A percentile compares a stretch with the other conserved stretches of the same genome.
These are phyloP conservation scores for Pontederia paniculata DNA, from an alignment of 176 grass and related monocot species.

Conservation along the genomic window DNA sequence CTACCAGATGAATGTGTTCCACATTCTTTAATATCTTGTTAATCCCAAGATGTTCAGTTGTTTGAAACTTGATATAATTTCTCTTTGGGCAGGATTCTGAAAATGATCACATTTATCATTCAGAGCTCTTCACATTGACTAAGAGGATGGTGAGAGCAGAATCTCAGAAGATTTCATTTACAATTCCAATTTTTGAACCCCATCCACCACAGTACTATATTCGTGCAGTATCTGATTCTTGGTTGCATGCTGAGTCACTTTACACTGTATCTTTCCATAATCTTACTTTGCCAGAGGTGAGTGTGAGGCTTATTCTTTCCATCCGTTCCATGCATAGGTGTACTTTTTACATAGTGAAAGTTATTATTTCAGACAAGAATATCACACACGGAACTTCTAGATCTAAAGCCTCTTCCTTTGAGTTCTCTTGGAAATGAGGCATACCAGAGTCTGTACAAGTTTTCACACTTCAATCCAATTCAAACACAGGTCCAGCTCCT, in stretches of 20 bases:
- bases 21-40: too few relatives aligned
- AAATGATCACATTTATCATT: constrained; percentile 97
- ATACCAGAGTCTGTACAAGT: constrained; percentile 67
- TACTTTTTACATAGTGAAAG: constrained; percentile 13
- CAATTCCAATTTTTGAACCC: constrained; percentile 93
- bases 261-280: constrained; percentile 95
- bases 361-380: constrained; percentile 62
- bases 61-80: background rate
- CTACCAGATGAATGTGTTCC: too few relatives aligned
- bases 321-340: constrained; percentile 12
- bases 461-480: constrained; percentile 98
- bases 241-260: constrained; percentile 84
- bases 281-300: constrained; percentile 86
- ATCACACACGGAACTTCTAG: constrained; percentile 92
- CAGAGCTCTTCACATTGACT: constrained; percentile 76
- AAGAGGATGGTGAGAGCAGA: constrained; percentile 75
- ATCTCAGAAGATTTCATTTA: constrained; percentile 84
- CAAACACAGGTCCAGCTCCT: constrained; percentile 57
- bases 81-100: constrained; percentile 78
- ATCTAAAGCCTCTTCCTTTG: constrained; percentile 89
- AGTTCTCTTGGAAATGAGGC: constrained; percentile 60
- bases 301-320: constrained; percentile 7
- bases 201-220: constrained; percentile 98
- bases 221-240: constrained; percentile 85
- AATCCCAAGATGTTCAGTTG: background rate